Evolutionary conservation across 441 rosid species (phyloP), one percentile per base, ranked within the genome.

Genomic region (Brassica balearica): DNA sequence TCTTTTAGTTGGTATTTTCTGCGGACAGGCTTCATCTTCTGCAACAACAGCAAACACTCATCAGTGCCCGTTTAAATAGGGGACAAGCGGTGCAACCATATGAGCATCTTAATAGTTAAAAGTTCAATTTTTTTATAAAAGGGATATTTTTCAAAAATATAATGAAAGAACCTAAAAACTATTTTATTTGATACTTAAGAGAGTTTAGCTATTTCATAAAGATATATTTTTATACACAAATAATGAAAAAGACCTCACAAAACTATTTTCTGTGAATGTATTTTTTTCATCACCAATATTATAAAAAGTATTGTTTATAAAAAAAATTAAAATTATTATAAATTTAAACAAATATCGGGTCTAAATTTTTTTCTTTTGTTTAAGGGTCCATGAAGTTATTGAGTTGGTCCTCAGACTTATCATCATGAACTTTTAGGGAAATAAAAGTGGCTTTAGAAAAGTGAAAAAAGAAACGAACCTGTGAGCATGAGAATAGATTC

Each of bases 401-500:
- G 53, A 12, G 6, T 14, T 11, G 89, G 73, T 83, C 67, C 77
- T 10, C 75, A 89, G 1, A 25, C 27, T 25, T 66, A 20, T 60
- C 60, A 67, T 75, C 73, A 58, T 41, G 8, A 22, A 63, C 14
- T 11, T 59, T 3, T 7, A 6, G 53, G 11, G 15, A 63, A 63
- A 29, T 10, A 10, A 43, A 3, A 2, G 29, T 20, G 43, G 48
- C 1, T 72, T 36, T 3, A 15, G 27, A 58, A 12, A 65, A 10
- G 0, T 4, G 65, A 14, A 25, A 20, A 48, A 15, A 8, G 1
- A 36, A 32, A 15, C 17, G 5, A 5, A 90, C 98, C 97, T 83
- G 93, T 86, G 80, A 92, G 95, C 79, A 74, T 79, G 81, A 90
- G 87, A 15, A 92, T 65, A 68, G 88, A 89, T 51, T 87, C 90